Evolutionary conservation across 306 rosid species (phyloP).

Genomic region (Abrus pulchellus): DNA sequence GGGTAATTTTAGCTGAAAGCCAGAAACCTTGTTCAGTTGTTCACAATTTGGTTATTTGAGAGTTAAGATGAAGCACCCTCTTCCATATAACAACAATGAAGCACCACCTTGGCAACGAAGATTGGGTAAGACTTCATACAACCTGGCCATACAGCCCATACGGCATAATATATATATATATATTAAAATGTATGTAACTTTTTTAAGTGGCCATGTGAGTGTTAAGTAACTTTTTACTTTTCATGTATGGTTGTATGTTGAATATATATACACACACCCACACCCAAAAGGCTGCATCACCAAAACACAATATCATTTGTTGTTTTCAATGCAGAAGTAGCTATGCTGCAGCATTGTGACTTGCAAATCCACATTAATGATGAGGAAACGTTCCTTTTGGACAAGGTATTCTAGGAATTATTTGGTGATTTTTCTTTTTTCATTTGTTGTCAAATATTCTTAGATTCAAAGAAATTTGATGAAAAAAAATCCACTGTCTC

Average conservation of each 20-base stretch:
- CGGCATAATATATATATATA: not conserved
- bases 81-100: slow-evolving; percentile 30
- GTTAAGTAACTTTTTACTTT: too few relatives aligned
- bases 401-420: slow-evolving; percentile 54
- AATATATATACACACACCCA: slow-evolving; percentile 1
- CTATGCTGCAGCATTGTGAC: slow-evolving; percentile 61
- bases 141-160: not conserved
- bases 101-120: not conserved
- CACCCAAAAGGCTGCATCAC: not conserved
- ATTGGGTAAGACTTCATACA: slow-evolving; percentile 34
- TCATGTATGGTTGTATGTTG: too few relatives aligned
- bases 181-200: not conserved
- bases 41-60: slow-evolving; percentile 26
- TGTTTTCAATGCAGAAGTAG: slow-evolving; percentile 49
- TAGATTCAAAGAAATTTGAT: not conserved
- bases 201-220: too few relatives aligned
- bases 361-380: slow-evolving; percentile 67
- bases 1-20: slow-evolving; percentile 7
- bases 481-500: not conserved
- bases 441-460: not conserved
- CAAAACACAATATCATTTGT: slow-evolving; percentile 24
- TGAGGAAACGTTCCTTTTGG: slow-evolving; percentile 64
- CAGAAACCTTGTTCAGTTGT: too few relatives aligned
- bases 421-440: not conserved
- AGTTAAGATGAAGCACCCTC: slow-evolving; percentile 31